Evolutionary conservation across 352 stramenopile species (phyloP).

Genomic region (Phytophthora pini): DNA sequence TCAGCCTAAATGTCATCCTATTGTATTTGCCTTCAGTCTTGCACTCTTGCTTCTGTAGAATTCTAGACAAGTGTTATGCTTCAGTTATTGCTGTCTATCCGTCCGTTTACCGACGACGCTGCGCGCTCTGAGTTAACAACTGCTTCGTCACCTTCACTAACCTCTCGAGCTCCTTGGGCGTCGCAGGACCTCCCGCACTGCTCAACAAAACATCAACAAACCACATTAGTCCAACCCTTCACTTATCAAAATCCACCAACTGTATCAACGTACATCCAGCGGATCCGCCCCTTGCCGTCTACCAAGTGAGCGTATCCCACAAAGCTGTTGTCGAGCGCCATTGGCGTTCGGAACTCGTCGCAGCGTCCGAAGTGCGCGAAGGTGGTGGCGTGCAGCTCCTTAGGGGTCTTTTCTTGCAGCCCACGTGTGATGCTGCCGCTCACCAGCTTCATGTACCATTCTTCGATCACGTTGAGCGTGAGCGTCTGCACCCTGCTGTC

Average conservation of each 20-base stretch:
- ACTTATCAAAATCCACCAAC: neutral
- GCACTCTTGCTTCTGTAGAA: conserved; percentile 1
- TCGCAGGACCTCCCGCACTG: conserved; percentile 70
- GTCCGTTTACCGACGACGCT: conserved; percentile 33
- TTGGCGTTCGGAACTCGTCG: conserved; percentile 80
- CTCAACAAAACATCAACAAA: conserved; percentile 20
- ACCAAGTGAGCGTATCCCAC: conserved; percentile 86
- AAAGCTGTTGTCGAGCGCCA: conserved; percentile 89
- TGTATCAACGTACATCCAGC: conserved; percentile 79
- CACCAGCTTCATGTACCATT: conserved; percentile 91
- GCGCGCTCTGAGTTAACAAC: conserved; percentile 58
- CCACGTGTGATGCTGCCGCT: conserved; percentile 70
- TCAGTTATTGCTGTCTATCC: conserved; percentile 11
- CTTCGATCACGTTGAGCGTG: conserved; percentile 87
- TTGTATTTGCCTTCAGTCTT: conserved; percentile 26
- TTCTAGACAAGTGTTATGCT: conserved; percentile 14
- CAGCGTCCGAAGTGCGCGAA: conserved; percentile 80
- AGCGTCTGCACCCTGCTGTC: conserved; percentile 57
- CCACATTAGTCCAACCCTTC: conserved; percentile 11
- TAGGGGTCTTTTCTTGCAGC: conserved; percentile 58
- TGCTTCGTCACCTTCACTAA: conserved; percentile 68
- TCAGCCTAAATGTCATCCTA: neutral
- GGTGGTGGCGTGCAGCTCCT: conserved; percentile 54
- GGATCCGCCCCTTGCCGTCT: conserved; percentile 81
- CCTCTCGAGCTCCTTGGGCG: conserved; percentile 62